Conservation (phyloP, 1,284 basidiomycete genomes). For the Sanghuangporus baumii region DNA sequence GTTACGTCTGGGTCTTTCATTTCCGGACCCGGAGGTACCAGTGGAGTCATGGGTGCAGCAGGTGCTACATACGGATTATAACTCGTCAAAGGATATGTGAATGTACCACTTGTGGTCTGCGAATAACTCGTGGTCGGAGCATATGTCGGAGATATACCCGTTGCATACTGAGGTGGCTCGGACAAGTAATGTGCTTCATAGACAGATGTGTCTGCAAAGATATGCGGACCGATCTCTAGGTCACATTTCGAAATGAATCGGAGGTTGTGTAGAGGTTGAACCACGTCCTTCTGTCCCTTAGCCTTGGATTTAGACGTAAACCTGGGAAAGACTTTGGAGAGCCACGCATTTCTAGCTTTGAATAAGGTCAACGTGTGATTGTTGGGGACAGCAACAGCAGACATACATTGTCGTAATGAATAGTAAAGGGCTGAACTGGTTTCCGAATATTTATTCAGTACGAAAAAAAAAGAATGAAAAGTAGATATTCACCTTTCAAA, state of each 20-base stretch:
- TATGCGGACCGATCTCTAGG: conserved; percentile 65
- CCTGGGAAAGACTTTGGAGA: conserved; percentile 61
- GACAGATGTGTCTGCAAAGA: conserved; percentile 56
- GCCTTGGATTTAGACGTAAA: conserved; percentile 58
- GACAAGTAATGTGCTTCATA: conserved; percentile 57
- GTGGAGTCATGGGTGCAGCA: conserved; percentile 30
- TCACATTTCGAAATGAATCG: conserved; percentile 59
- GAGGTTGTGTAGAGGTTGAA: conserved; percentile 53
- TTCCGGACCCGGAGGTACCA: not conserved
- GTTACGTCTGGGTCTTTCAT: conserved; percentile 40
- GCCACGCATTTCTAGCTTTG: conserved; percentile 63
- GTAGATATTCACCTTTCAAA: conserved; percentile 47
- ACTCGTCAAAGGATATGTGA: conserved; percentile 4
- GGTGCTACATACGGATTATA: conserved; percentile 6
- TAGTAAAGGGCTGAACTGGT: conserved; percentile 50
- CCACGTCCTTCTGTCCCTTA: conserved; percentile 42
- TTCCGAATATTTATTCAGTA: conserved; percentile 4
- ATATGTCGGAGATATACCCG: not conserved
- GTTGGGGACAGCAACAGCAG: not conserved
- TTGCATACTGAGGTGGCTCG: not conserved
- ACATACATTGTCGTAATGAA: conserved; percentile 64
- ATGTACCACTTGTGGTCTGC: not conserved
- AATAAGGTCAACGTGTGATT: not conserved
- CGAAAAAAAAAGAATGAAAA: not conserved
- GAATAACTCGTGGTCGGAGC: not conserved